These are phyloP conservation scores for Skeletonema grethae DNA, from an alignment of 108 stramenopile genomes.

Conservation along the genomic window DNA sequence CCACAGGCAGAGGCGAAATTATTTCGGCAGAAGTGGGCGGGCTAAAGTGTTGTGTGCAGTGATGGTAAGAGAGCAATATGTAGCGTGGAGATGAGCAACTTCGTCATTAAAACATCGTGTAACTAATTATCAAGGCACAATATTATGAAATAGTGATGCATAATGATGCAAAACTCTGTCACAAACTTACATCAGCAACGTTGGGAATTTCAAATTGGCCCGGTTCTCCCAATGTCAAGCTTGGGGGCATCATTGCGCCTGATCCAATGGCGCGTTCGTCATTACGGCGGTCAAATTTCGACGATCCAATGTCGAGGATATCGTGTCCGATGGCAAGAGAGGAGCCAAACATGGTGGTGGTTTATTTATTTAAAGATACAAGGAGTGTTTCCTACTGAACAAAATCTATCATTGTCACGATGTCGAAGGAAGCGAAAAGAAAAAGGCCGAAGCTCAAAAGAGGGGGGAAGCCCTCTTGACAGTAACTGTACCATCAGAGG, in stretches of 20 bases:
- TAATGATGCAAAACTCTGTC: background rate
- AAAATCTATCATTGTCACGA: background rate
- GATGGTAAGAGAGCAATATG: background rate
- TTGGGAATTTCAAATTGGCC: constrained; percentile 74
- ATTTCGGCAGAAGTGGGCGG: constrained; percentile 81
- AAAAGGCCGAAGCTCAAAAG: background rate
- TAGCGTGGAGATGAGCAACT: background rate
- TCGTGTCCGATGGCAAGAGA: constrained; percentile 47
- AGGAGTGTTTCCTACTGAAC: background rate
- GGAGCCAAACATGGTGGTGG: constrained; percentile 45
- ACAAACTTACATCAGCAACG: constrained; percentile 71
- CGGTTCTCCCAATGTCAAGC: constrained; percentile 29
- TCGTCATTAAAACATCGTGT: background rate
- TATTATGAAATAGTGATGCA: background rate
- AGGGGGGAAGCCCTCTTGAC: background rate
- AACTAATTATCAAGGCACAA: background rate
- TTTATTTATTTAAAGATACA: background rate
- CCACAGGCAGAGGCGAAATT: constrained; percentile 91
- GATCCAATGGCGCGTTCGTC: constrained; percentile 44
- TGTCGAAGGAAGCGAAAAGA: background rate
- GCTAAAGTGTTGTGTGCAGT: constrained; percentile 43
- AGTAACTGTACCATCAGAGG: too few relatives aligned
- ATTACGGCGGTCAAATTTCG: constrained; percentile 52
- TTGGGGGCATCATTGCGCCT: constrained; percentile 50
- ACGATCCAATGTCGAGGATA: constrained; percentile 82